These are phyloP conservation scores for Nemophila menziesii DNA, from an alignment of 257 asterid species.

Conservation along the genomic window DNA sequence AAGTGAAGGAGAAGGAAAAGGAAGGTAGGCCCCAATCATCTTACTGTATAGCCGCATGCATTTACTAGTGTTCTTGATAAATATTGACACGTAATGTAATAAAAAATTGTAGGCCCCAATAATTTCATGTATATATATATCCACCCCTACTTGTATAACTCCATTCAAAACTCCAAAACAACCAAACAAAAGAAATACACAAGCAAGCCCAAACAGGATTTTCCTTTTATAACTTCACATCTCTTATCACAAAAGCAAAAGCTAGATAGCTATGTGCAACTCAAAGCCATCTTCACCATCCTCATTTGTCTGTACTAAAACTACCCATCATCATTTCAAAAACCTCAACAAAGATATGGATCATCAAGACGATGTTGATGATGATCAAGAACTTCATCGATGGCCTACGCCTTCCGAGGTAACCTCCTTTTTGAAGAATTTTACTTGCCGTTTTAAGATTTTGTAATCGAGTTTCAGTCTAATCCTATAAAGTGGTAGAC, in stretches of 20 bases:
- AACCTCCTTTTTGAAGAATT: too few species aligned
- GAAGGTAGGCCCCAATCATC: slow-evolving; percentile 5
- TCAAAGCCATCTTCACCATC: slow-evolving; percentile 64
- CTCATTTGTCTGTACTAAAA: slow-evolving; percentile 35
- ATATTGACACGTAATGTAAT: slow-evolving; percentile 31
- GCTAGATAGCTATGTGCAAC: slow-evolving; percentile 46
- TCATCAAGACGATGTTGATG: slow-evolving; percentile 18
- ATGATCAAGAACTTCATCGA: slow-evolving; percentile 39
- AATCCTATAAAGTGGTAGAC: too few species aligned
- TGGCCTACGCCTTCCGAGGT: slow-evolving; percentile 82
- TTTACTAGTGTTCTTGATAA: neutral
- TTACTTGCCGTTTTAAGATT: too few species aligned
- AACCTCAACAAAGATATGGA: slow-evolving; percentile 35
- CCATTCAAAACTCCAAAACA: slow-evolving; percentile 23
- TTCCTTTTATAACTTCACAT: slow-evolving; percentile 13
- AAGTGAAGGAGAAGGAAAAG: neutral
- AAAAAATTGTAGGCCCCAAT: slow-evolving; percentile 14
- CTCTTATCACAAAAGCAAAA: neutral
- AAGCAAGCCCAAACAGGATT: slow-evolving; percentile 15
- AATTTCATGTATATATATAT: slow-evolving; percentile 35
- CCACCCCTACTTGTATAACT: slow-evolving; percentile 28
- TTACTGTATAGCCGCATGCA: neutral
- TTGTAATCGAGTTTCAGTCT: too few species aligned
- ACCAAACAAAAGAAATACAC: slow-evolving; percentile 31
- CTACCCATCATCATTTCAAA: slow-evolving; percentile 35